Conservation (phyloP, 208 protist species). For the Porcisia hertigi region DNA sequence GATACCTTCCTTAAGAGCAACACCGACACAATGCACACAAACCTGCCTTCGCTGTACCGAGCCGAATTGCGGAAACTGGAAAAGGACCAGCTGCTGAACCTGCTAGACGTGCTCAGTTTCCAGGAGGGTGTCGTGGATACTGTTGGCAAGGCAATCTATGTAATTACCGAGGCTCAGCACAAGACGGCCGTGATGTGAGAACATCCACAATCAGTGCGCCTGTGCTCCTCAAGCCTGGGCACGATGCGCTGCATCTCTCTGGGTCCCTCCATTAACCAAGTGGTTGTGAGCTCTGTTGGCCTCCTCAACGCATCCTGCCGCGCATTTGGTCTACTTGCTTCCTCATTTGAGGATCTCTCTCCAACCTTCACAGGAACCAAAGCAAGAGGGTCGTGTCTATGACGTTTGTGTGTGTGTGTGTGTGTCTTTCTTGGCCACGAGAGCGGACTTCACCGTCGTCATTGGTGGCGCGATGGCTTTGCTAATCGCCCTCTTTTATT, state of each 20-base stretch:
- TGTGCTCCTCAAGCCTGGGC: background rate
- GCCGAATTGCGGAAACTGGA: constrained; percentile 64
- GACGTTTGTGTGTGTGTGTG: background rate
- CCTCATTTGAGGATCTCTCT: background rate
- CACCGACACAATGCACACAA: constrained; percentile 82
- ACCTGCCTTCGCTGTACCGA: constrained; percentile 67
- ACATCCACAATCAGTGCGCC: background rate
- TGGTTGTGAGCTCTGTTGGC: background rate
- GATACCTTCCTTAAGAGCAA: constrained; percentile 70
- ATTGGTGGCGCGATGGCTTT: background rate
- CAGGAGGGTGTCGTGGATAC: constrained; percentile 76
- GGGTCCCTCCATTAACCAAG: background rate
- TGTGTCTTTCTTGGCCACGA: too few species aligned
- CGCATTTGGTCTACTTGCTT: background rate
- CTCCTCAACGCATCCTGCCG: background rate
- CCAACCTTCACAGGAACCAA: background rate
- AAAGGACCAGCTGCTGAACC: constrained; percentile 78
- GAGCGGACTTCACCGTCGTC: background rate
- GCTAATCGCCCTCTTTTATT: background rate
- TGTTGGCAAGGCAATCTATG: constrained; percentile 80
- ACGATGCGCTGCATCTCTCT: background rate
- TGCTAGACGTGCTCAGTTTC: constrained; percentile 84
- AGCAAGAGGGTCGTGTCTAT: background rate
- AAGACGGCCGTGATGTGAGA: constrained; percentile 57
- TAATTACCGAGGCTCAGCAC: constrained; percentile 53